Conservation (phyloP, 108 stramenopile genomes). For the Nitzschia palea region DNA sequence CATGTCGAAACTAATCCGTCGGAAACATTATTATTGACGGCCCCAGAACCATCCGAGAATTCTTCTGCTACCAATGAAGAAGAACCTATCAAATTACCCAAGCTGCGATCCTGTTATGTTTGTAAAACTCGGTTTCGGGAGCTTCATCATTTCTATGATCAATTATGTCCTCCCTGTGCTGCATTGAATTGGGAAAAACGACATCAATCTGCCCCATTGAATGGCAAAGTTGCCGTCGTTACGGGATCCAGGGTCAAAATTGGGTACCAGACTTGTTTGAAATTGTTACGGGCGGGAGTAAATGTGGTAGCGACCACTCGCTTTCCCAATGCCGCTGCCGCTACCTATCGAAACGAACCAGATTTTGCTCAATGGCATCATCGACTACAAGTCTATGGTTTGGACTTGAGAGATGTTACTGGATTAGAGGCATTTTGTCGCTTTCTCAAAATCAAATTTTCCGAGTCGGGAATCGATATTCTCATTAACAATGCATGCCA, state of each 20-base stretch:
- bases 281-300: conserved; percentile 74
- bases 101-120: conserved; percentile 84
- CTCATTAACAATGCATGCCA: conserved; percentile 95
- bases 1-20: conserved; percentile 55
- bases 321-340: conserved; percentile 82
- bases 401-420: conserved; percentile 85
- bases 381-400: conserved; percentile 71
- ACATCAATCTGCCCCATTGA: conserved; percentile 63
- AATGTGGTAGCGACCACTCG: conserved; percentile 84
- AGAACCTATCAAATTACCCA: conserved; percentile 48
- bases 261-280: conserved; percentile 82
- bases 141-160: conserved; percentile 90
- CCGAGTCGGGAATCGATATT: conserved; percentile 72
- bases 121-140: conserved; percentile 82
- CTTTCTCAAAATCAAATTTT: conserved; percentile 61
- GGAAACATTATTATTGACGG: not conserved
- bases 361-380: conserved; percentile 65
- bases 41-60: not conserved
- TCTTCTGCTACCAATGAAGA: conserved; percentile 14
- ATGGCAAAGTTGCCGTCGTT: conserved; percentile 63
- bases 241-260: conserved; percentile 92
- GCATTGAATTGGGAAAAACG: conserved; percentile 81
- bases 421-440: conserved; percentile 82
- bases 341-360: conserved; percentile 52
- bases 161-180: conserved; percentile 86